Conservation (phyloP, 176 grass and related monocot species). For the Sorghum bicolor region Sorghum_bicolor_NCBIv3 NC_012873.2:6188001-6188500, state of each 20-base stretch:
- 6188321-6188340: background rate
- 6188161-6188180: slow-evolving; percentile 66
- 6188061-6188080: slow-evolving; percentile 19
- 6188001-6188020: background rate
- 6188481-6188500: slow-evolving; percentile 58
- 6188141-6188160: slow-evolving; percentile 67
- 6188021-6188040: background rate
- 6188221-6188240: background rate
- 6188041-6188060: background rate
- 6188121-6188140: slow-evolving; percentile 62
- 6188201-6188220: background rate
- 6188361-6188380: background rate
- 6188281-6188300: background rate
- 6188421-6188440: slow-evolving; percentile 96
- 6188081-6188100: slow-evolving; percentile 63
- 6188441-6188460: slow-evolving; percentile 68
- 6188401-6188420: slow-evolving; percentile 39
- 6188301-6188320: background rate
- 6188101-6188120: slow-evolving; percentile 69
- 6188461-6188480: slow-evolving; percentile 57
- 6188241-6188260: background rate
- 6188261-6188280: background rate
- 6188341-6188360: background rate
- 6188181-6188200: background rate
- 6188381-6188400: background rate